A percentile compares a stretch with the other conserved stretches of the same genome.
Evolutionary conservation across 345 rosid species (phyloP).

Genomic region (Populus deltoides): DNA sequence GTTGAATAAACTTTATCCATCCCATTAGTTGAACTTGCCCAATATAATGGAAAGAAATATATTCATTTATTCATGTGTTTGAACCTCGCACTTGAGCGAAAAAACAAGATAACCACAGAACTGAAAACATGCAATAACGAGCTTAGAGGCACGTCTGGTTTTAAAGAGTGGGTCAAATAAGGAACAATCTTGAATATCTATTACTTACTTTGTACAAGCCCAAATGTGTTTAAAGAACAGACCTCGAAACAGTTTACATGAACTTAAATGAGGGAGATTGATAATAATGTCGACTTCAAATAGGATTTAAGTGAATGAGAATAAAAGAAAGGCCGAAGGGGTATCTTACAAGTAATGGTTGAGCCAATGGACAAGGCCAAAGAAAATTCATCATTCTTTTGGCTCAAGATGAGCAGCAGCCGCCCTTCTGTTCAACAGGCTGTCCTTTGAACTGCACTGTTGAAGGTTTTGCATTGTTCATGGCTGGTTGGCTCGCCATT

Average conservation of each 20-base stretch:
- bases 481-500: slow-evolving; percentile 68
- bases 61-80: background rate
- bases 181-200: background rate
- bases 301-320: background rate
- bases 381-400: background rate
- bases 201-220: slow-evolving; percentile 12
- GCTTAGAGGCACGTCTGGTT: background rate
- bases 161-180: slow-evolving; percentile 1
- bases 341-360: background rate
- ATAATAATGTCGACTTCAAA: background rate
- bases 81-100: background rate
- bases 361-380: background rate
- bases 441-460: slow-evolving; percentile 61
- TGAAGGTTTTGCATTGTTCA: slow-evolving; percentile 50
- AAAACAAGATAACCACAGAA: background rate
- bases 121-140: background rate
- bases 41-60: background rate
- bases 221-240: background rate
- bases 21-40: background rate
- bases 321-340: background rate
- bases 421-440: slow-evolving; percentile 53
- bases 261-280: background rate
- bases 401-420: slow-evolving; percentile 59
- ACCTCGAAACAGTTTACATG: background rate
- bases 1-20: background rate